Evolutionary conservation across 768 basidiomycete species (phyloP).

Genomic region (Flagelloscypha sp.): DNA sequence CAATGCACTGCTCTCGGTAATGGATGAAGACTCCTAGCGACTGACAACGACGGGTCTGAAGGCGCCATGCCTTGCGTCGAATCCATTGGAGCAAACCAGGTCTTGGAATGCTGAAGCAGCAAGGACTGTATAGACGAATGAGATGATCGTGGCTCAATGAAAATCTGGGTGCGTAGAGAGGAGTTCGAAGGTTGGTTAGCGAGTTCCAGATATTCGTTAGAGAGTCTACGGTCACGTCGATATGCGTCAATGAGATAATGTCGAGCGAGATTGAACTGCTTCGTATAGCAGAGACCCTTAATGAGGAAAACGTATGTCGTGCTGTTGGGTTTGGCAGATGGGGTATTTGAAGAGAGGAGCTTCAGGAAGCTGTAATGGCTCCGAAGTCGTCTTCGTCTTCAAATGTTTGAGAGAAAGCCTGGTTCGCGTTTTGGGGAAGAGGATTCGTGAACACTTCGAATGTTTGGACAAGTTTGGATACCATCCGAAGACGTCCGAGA

Average conservation of each 20-base stretch:
- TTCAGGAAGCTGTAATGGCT: conserved; percentile 29
- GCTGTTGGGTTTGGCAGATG: conserved; percentile 52
- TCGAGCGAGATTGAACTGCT: conserved; percentile 47
- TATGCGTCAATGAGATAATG: conserved; percentile 59
- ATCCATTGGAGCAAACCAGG: no score
- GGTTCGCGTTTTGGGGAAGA: conserved; percentile 41
- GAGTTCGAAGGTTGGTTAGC: no score
- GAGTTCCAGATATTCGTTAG: no score
- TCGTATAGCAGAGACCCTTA: conserved; percentile 41
- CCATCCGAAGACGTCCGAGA: conserved; percentile 49
- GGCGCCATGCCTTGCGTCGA: no score
- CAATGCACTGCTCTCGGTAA: no score
- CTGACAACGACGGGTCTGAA: no score
- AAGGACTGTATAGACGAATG: no score
- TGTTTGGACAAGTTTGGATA: conserved; percentile 62
- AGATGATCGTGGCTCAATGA: no score
- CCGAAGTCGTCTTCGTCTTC: conserved; percentile 60
- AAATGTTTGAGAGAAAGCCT: conserved; percentile 42
- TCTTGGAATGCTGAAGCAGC: no score
- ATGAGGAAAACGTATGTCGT: conserved; percentile 58
- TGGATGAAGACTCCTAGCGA: no score
- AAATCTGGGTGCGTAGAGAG: no score
- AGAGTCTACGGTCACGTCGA: conserved; percentile 36
- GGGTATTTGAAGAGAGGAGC: conserved; percentile 24
- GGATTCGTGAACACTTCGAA: conserved; percentile 77